Base-by-base conservation (phyloP, 768 basidiomycete genomes). In the Coprinopsis marcescibilis region DNA sequence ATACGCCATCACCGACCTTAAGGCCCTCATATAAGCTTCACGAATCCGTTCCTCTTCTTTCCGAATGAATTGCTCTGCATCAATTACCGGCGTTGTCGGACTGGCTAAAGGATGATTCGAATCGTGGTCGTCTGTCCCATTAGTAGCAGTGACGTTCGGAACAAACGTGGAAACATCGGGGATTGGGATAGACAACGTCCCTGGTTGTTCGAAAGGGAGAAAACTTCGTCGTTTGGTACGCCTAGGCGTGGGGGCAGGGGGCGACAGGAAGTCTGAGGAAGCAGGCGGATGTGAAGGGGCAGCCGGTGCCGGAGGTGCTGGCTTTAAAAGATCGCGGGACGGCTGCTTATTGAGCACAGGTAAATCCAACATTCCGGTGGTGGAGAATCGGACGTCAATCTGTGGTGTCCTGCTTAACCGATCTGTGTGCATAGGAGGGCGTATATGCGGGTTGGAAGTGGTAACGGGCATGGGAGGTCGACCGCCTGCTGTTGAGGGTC, bases 1-100 rank as follows among this genome's bases (percentile, higher is more conserved):
- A 64, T 98, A 99, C 5, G 92, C 90, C 86, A 98, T 94, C 14
- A 99, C 81, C 8, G 89, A 87, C 46, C 89, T 80, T 43, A 99
- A 72, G 25, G 90, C 92, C 35, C 87, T 76, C 57, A 79, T 81
- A 60, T 85, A 85, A 24, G 80, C 74, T 57, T 89, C 86, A 24
- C 80, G 73, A 14, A 73, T 76, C 25, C 81, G 73, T 50, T 87
- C 85, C 62, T 85, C 83, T 65, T 89, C 86, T 45, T 75, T 76
- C 29, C 78, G 77, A 45, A 73, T 60, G 44, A 69, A 65, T 39
- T 77, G 73, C 42, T 83, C 83, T 48, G 64, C 65, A 47, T 71
- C 70, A 20, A 64, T 55, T 6, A 35, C 27, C 23, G 48, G 40
- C n/a, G 48, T 26, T 6, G 67, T 57, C 35, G 76, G 73, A 55